Conservation (phyloP, 2,329 filamentous ascomycete species). For the Zymoseptoria tritici region DNA sequence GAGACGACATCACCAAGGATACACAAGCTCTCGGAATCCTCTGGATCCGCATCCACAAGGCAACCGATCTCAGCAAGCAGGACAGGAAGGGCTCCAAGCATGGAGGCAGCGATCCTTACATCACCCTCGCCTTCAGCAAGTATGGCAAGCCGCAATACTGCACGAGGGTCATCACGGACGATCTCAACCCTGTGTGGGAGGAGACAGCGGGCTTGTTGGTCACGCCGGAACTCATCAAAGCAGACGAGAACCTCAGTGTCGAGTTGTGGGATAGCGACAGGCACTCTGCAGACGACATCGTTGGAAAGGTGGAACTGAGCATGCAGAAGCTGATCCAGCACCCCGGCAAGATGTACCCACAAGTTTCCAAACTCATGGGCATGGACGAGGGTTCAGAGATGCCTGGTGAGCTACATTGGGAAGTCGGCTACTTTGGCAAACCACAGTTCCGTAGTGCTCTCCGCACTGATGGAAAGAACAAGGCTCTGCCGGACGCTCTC, state of each 20-base stretch:
- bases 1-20: constrained; percentile 87
- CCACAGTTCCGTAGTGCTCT: constrained; percentile 78
- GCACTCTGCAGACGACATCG: constrained; percentile 85
- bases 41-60: constrained; percentile 86
- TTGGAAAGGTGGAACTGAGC: constrained; percentile 87
- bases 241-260: constrained; percentile 83
- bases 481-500: constrained; percentile 64
- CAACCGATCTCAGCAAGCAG: constrained; percentile 81
- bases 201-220: constrained; percentile 81
- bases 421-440: constrained; percentile 91
- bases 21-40: constrained; percentile 80
- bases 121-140: constrained; percentile 90
- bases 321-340: constrained; percentile 94
- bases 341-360: constrained; percentile 85
- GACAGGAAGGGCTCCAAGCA: constrained; percentile 73
- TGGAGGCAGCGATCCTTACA: constrained; percentile 90
- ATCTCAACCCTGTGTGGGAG: constrained; percentile 87
- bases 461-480: constrained; percentile 78
- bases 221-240: constrained; percentile 83
- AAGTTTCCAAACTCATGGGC: constrained; percentile 74
- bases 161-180: constrained; percentile 89
- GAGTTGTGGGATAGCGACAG: constrained; percentile 96
- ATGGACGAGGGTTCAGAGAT: constrained; percentile 78
- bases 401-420: constrained; percentile 92
- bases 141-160: constrained; percentile 98